Conservation (phyloP, 2,329 filamentous ascomycete species). For the Colletotrichum noveboracense region DNA sequence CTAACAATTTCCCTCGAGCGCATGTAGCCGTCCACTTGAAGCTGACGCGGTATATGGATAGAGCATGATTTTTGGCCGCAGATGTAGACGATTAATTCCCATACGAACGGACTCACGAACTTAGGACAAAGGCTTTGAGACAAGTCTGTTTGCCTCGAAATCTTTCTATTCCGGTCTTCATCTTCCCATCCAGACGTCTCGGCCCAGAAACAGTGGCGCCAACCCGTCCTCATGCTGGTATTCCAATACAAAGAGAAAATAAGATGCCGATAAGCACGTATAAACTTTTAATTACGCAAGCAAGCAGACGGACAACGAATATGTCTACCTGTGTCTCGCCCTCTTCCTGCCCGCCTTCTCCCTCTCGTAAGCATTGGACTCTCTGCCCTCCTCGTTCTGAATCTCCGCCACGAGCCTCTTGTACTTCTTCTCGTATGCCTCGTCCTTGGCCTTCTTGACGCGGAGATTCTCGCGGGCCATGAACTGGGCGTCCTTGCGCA, state of each 20-base stretch:
- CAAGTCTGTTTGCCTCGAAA: not conserved
- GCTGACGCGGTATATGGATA: not conserved
- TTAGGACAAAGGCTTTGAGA: not conserved
- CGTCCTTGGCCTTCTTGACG: slow-evolving; percentile 92
- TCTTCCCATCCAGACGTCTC: not conserved
- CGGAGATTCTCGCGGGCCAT: slow-evolving; percentile 87
- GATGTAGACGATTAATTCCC: not conserved
- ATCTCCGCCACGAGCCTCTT: slow-evolving; percentile 92
- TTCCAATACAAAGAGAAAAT: slow-evolving; percentile 14
- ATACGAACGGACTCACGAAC: not conserved
- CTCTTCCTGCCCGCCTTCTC: slow-evolving; percentile 80
- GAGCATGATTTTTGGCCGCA: not conserved
- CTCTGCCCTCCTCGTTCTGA: slow-evolving; percentile 88
- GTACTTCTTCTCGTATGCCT: slow-evolving; percentile 96
- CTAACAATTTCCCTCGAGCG: not conserved
- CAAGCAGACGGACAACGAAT: not conserved
- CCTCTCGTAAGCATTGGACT: slow-evolving; percentile 87
- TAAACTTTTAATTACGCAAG: slow-evolving; percentile 4
- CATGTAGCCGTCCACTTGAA: not conserved
- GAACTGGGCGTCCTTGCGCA: slow-evolving; percentile 95
- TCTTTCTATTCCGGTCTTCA: not conserved
- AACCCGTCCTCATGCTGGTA: slow-evolving; percentile 3
- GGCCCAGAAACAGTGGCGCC: not conserved
- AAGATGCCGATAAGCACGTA: slow-evolving; percentile 1
- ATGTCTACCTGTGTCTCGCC: slow-evolving; percentile 44